phyloP scores from a whole-genome alignment of 1,284 basidiomycete species.

The Puccinia hordei region DNA sequence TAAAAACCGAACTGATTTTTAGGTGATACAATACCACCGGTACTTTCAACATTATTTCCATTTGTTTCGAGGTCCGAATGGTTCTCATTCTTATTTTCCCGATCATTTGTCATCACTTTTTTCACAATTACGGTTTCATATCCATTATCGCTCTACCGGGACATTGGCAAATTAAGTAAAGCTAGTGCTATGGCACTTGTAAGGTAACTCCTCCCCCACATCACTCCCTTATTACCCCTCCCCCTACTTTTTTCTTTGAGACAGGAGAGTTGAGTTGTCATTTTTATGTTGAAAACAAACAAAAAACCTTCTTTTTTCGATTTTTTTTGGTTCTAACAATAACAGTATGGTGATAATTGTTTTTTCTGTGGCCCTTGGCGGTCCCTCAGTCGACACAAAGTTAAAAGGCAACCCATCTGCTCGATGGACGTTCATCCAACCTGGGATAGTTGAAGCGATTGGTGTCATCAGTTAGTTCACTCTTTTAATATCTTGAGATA shows the following conservation, averaged over 20 bases:
- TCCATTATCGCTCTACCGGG: slow-evolving; percentile 90
- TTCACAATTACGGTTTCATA: slow-evolving; percentile 87
- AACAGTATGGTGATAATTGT: slow-evolving; percentile 96
- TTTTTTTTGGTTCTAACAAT: slow-evolving; percentile 5
- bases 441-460: slow-evolving; percentile 84
- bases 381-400: slow-evolving; percentile 74
- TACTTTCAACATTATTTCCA: slow-evolving; percentile 84
- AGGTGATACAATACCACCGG: slow-evolving; percentile 92
- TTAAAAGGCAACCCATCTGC: slow-evolving; percentile 69
- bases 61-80: slow-evolving; percentile 70
- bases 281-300: background rate
- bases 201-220: slow-evolving; percentile 63
- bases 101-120: slow-evolving; percentile 81
- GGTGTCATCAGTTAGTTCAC: slow-evolving; percentile 72
- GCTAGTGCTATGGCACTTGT: slow-evolving; percentile 73
- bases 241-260: slow-evolving; percentile 59
- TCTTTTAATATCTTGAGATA: too few relatives aligned
- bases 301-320: too few relatives aligned
- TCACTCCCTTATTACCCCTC: slow-evolving; percentile 52
- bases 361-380: slow-evolving; percentile 78
- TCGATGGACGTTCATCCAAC: slow-evolving; percentile 72
- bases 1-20: too few relatives aligned
- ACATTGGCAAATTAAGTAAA: slow-evolving; percentile 93
- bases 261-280: background rate
- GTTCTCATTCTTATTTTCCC: slow-evolving; percentile 75